Base-by-base conservation (phyloP, 148 eudicot genomes). In the Diospyros kaki region DNA sequence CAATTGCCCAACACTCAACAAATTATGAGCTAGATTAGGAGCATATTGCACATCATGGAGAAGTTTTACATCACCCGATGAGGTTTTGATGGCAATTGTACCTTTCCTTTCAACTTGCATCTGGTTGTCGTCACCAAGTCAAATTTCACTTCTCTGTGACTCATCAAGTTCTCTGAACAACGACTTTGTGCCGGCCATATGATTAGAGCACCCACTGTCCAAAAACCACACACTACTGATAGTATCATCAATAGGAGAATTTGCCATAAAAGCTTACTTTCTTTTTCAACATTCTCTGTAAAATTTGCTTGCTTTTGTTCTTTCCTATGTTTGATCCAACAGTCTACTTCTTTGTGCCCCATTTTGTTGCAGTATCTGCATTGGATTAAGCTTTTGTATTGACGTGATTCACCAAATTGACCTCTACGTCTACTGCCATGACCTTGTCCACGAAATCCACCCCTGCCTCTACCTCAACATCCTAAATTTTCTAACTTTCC, bases 181-280 rank as follows among this genome's bases (percentile, higher is more conserved):
- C 1, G 4, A 11, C 4, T n/a, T 11, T 7, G 6, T 5, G 4
- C 77, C 68, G 0, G 73, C n/a, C 77, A 85, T 80, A 63, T 82
- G 87, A 40, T 80, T 85, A 10, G 77, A 73, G 17, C 83, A 84
- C 3, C 83, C 80, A 54, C 77, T 83, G 11, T 78, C 79, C 8
- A 82, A 11, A n/a, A 53, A 75, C 77, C 75, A 75, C 3, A 77
- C 66, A 9, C 14, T 58, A 39, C 14, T 58, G 6, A 10, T 0
- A 6, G 6, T 18, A 5, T 10, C 41, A 1, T 6, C 14, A 3
- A n/a, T 1, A 4, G 44, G 6, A 10, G 43, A 58, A 15, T 76
- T 40, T 1, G 70, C 74, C 64, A 75, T 12, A 60, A 81, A 15
- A 79, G 18, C 7, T 14, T 71, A 28, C 50, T 69, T 18, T 69